These are phyloP conservation scores for Hemileia vastatrix DNA, from an alignment of 1,284 basidiomycete species.

Conservation along the genomic window DNA sequence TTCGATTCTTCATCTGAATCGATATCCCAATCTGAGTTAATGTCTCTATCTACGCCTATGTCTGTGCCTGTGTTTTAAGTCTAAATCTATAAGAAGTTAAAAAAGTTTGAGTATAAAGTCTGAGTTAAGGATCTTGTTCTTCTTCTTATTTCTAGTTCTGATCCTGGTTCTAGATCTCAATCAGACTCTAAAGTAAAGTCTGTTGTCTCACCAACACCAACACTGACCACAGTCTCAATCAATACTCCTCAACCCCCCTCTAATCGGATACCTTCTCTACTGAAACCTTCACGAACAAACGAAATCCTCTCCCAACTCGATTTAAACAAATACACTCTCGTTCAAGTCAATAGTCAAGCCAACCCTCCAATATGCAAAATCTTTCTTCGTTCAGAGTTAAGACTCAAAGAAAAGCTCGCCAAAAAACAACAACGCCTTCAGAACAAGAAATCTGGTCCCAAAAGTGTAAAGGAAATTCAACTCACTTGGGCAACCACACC, in stretches of 20 bases:
- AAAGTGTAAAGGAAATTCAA: constrained; percentile 58
- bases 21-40: neutral
- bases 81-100: too few relatives aligned
- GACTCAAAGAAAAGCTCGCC: neutral
- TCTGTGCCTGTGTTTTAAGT: too few relatives aligned
- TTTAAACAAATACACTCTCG: constrained; percentile 13
- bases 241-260: too few relatives aligned
- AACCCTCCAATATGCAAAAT: constrained; percentile 18
- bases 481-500: constrained; percentile 58
- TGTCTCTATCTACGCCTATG: too few relatives aligned
- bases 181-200: too few relatives aligned
- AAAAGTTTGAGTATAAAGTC: too few relatives aligned
- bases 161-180: too few relatives aligned
- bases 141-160: too few relatives aligned
- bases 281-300: constrained; percentile 10
- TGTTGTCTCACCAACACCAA: too few relatives aligned
- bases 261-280: neutral
- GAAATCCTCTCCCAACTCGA: constrained; percentile 15
- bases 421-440: neutral
- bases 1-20: neutral
- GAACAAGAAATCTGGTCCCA: too few relatives aligned
- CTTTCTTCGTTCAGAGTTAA: constrained; percentile 9
- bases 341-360: constrained; percentile 5
- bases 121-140: too few relatives aligned
- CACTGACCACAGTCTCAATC: too few relatives aligned